Evolutionary conservation across 23 red algal genomes (phyloP).

Genomic region (Gracilaria domingensis): DNA sequence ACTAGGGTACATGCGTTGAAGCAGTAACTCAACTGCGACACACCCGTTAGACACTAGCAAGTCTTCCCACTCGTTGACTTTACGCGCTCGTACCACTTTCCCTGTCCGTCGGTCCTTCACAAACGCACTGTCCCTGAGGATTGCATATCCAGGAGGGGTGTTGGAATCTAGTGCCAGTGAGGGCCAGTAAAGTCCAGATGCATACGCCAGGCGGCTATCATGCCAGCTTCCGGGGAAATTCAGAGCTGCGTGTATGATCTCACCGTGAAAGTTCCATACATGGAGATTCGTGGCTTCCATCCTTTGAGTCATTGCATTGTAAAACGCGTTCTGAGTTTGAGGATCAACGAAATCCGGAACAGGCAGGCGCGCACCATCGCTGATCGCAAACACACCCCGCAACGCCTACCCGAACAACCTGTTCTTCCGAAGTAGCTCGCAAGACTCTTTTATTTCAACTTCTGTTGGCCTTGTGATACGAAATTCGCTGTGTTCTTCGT

Average conservation of each 20-base stretch:
- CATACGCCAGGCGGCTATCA: background rate
- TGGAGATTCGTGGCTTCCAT: conserved; percentile 21
- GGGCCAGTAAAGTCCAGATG: background rate
- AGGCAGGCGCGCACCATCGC: background rate
- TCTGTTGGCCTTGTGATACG: background rate
- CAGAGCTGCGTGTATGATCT: conserved; percentile 26
- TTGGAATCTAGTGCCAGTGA: background rate
- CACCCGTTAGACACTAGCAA: background rate
- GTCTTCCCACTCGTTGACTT: background rate
- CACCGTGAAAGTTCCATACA: conserved; percentile 24
- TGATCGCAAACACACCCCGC: background rate
- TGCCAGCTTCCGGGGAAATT: conserved; percentile 11
- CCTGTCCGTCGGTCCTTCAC: background rate
- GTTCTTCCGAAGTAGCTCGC: background rate
- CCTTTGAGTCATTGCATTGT: background rate
- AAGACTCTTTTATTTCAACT: background rate
- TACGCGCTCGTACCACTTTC: background rate
- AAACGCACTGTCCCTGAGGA: background rate
- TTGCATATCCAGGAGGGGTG: conserved; percentile 4
- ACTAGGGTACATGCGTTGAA: background rate
- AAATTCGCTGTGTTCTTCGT: background rate
- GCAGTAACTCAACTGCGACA: background rate
- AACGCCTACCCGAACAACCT: background rate
- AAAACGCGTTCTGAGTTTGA: conserved; percentile 41
- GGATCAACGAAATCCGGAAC: conserved; percentile 14